Conservation (phyloP, 192 early-diverging fungal genomes). For the Phycomyces blakesleeanus region DNA sequence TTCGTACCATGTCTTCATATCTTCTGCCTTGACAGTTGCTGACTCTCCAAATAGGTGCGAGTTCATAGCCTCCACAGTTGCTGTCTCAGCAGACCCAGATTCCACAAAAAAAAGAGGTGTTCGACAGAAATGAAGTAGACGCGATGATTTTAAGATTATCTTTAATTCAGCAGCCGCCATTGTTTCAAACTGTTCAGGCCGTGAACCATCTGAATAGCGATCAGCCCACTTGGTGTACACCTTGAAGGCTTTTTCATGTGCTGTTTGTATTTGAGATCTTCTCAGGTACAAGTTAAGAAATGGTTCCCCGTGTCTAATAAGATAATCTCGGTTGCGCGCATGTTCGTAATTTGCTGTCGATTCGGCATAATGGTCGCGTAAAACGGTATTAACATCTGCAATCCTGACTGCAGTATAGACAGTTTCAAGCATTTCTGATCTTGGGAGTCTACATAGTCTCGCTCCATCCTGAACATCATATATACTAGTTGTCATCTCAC, state of each 20-base stretch:
- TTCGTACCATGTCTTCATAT: conserved; percentile 43
- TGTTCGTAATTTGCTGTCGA: conserved; percentile 18
- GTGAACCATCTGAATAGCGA: conserved; percentile 32
- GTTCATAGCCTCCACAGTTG: background rate
- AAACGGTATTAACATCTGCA: conserved; percentile 30
- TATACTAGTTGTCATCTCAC: background rate
- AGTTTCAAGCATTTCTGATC: conserved; percentile 14
- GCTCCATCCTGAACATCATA: conserved; percentile 6
- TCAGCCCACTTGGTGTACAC: conserved; percentile 57
- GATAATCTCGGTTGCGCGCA: conserved; percentile 38
- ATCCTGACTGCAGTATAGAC: conserved; percentile 30
- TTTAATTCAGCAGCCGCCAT: conserved; percentile 47
- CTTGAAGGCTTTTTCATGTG: conserved; percentile 52
- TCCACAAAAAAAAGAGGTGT: conserved; percentile 50
- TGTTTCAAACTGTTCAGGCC: conserved; percentile 34
- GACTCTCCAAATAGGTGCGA: conserved; percentile 12
- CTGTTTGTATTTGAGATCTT: conserved; percentile 44
- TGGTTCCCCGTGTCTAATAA: conserved; percentile 49
- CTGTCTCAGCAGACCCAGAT: conserved; percentile 21
- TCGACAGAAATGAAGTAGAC: conserved; percentile 57
- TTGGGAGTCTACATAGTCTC: background rate
- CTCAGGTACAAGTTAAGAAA: conserved; percentile 48
- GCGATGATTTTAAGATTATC: conserved; percentile 48
- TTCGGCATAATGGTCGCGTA: conserved; percentile 30
- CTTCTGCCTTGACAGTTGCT: conserved; percentile 17